Base-by-base conservation (phyloP, 164 flowering plant genomes). In the Magnolia officinalis region DNA sequence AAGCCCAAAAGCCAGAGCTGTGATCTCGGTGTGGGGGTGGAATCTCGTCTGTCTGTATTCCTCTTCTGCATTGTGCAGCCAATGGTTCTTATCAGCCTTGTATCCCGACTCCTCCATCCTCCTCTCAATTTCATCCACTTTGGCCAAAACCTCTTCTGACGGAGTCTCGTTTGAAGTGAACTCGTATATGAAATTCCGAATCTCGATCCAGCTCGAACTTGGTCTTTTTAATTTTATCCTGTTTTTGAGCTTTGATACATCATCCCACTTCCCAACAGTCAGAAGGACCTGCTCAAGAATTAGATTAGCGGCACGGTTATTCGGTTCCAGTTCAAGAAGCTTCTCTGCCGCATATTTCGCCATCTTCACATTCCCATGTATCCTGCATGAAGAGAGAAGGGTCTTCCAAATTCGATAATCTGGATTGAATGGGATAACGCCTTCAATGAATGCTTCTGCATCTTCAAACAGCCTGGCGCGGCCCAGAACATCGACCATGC, bases 41-140 rank as follows among this genome's bases (percentile, higher is more conserved):
- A 75, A 72, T 67, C 83, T 75, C 6, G 58, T 70, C 50, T 77
- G 79, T 50, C 63, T 69, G 71, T 79, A 76, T 73, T 74, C 83
- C 76, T 82, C 86, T 82, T 84, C 86, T 69, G 83, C 78, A 73
- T 80, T 37, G 74, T 84, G 87, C 49, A 82, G 67, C 77, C 80
- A 52, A 73, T 80, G 83, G 70, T 84, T 80, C 76, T 74, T 81
- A 67, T 84, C 83, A 58, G 80, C 82, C 4, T 80, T 73, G 67
- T 82, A 84, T 19, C 81, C 78, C 74, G 79, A 70, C 64, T 82
- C 85, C 81, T 70, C 77, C 87, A 82, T 84, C 29, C 61, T 77
- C 51, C 68, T 68, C 75, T 63, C 82, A 11, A 84, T n/a, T 50
- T 82, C 81, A 8, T 65, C 66, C 73, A 84, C 63, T 71, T 80